Evolutionary conservation across 305 asterid species (phyloP).

Genomic region (Solanum hybrid): DNA sequence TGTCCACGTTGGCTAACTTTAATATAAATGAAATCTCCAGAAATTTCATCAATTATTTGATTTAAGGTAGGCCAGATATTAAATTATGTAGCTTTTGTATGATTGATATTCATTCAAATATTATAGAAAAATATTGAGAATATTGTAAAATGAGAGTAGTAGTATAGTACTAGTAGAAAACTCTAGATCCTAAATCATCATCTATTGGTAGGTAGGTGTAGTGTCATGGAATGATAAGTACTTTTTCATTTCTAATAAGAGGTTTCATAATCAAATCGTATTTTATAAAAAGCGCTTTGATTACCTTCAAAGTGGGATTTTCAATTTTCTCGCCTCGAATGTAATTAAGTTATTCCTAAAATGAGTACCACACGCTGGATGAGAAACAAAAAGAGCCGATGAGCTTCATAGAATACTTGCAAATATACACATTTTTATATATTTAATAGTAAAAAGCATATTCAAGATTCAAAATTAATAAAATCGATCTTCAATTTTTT

Average conservation of each 20-base stretch:
- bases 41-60: neutral
- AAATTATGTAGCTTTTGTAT: neutral
- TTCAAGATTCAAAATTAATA: neutral
- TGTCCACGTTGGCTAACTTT: neutral
- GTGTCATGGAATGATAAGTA: neutral
- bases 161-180: neutral
- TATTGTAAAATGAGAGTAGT: neutral
- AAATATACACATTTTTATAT: neutral
- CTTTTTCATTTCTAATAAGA: accelerated
- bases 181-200: neutral
- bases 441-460: too few relatives aligned
- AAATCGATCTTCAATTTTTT: neutral
- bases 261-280: neutral
- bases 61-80: neutral
- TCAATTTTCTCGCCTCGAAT: neutral
- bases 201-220: neutral
- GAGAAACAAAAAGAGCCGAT: neutral
- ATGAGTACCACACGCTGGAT: accelerated
- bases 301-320: neutral
- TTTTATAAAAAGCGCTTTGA: neutral
- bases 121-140: neutral
- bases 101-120: neutral
- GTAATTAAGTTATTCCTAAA: neutral
- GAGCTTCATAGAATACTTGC: neutral
- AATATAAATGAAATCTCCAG: neutral